Base-by-base conservation (phyloP, 2,329 filamentous ascomycete genomes). In the Claviceps paspali region DNA sequence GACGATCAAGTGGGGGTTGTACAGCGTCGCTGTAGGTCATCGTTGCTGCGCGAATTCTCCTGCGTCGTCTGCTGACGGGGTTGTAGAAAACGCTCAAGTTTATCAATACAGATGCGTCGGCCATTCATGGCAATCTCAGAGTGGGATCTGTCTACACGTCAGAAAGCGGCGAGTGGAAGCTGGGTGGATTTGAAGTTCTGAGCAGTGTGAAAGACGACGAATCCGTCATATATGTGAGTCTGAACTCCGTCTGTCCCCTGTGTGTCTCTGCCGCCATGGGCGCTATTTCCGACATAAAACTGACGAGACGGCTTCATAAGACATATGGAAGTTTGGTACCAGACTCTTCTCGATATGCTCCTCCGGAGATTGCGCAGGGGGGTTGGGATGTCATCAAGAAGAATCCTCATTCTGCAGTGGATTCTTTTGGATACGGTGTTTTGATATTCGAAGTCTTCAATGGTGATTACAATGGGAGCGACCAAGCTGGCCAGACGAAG, bases 171-270 rank as follows among this genome's bases (percentile, higher is more conserved):
- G 91, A 98, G 61, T 98, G 91, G 91, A 96, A 92, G 53, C 64
- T 98, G 2, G 87, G 82, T 15, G 91, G 91, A 1, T 93, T 98
- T 48, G 91, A 98, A 47, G 73, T 94, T 5, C 59, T 96, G 41
- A 96, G 87, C 60, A 95, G 82, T 27, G 79, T 96, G 62, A 96
- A 95, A 51, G 91, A 96, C 40, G 87, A 96, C 43, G 85, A 96
- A 49, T 85, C 87, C 8, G 68, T 93, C 33, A 87, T 98, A 52
- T 95, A 92, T 53, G 79, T 84, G 23, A 40, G 56, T 45, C 7
- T n/a, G 3, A n/a, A n/a, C n/a, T n/a, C n/a, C n/a, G 10, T 12
- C 6, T 23, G n/a, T 29, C 4, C 19, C 14, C 18, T 17, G n/a
- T n/a, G 14, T n/a, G 3, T 7, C 5, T 14, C 22, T 15, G 19